A percentile compares a stretch with the other conserved stretches of the same genome.
phyloP scores from a whole-genome alignment of 2,329 filamentous ascomycete species.

The Scytalidium sp. region DNA sequence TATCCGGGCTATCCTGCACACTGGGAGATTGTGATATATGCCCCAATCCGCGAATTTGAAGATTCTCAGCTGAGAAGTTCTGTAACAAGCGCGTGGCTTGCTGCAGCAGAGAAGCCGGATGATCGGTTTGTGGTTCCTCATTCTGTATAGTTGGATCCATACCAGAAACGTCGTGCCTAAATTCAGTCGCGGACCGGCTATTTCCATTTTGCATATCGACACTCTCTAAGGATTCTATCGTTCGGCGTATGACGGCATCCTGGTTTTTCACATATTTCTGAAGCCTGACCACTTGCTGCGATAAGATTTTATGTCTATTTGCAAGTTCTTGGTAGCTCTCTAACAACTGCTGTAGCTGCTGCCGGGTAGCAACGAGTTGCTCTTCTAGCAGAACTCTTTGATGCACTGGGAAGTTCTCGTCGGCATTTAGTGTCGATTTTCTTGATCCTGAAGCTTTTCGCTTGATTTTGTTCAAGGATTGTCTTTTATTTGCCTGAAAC shows the following conservation, averaged over 20 bases:
- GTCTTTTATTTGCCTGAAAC: slow-evolving; percentile 93
- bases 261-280: slow-evolving; percentile 66
- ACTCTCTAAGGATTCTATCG: slow-evolving; percentile 65
- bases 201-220: slow-evolving; percentile 63
- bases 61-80: slow-evolving; percentile 62
- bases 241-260: slow-evolving; percentile 67
- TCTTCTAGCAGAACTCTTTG: slow-evolving; percentile 88
- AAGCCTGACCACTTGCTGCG: slow-evolving; percentile 58
- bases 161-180: slow-evolving; percentile 34
- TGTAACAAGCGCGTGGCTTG: slow-evolving; percentile 64
- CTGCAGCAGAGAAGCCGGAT: slow-evolving; percentile 64
- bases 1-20: slow-evolving; percentile 26
- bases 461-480: slow-evolving; percentile 93
- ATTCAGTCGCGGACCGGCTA: slow-evolving; percentile 43
- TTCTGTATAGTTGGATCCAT: slow-evolving; percentile 29
- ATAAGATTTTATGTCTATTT: slow-evolving; percentile 58
- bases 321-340: slow-evolving; percentile 79
- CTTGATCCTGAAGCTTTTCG: slow-evolving; percentile 90
- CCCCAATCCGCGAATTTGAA: slow-evolving; percentile 62
- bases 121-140: slow-evolving; percentile 44
- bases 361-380: slow-evolving; percentile 84
- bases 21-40: slow-evolving; percentile 48
- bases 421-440: slow-evolving; percentile 62
- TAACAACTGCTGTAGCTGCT: slow-evolving; percentile 85
- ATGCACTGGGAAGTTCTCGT: slow-evolving; percentile 77